phyloP scores from a whole-genome alignment of 352 stramenopile genomes.

The Plasmopara viticola region DNA sequence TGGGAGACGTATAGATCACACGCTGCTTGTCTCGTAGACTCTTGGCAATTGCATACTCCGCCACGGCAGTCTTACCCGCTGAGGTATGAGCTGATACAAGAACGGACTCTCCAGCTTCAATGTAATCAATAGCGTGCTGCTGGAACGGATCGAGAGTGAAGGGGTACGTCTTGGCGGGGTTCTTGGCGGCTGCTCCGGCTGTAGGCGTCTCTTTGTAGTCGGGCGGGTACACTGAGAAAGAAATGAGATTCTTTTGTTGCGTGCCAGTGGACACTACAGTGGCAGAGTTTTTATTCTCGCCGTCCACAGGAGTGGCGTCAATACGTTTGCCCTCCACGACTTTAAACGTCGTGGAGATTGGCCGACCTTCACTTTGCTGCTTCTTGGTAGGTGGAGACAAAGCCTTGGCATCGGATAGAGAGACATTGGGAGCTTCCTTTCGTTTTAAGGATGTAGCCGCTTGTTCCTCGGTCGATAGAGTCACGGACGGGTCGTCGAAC shows the following conservation, averaged over 20 bases:
- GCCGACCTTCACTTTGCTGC: slow-evolving; percentile 24
- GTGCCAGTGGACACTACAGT: slow-evolving; percentile 88
- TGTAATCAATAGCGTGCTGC: slow-evolving; percentile 92
- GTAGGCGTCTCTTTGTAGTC: slow-evolving; percentile 47
- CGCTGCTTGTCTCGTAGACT: slow-evolving; percentile 88
- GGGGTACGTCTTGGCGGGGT: slow-evolving; percentile 95
- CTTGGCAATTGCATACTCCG: slow-evolving; percentile 99
- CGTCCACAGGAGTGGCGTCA: slow-evolving; percentile 47
- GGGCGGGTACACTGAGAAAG: slow-evolving; percentile 89
- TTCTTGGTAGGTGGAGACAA: slow-evolving; percentile 49
- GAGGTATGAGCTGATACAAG: slow-evolving; percentile 98
- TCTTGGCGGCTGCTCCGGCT: slow-evolving; percentile 41
- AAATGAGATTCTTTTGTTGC: slow-evolving; percentile 94
- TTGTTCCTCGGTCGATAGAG: slow-evolving; percentile 54
- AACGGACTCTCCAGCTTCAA: slow-evolving; percentile 96
- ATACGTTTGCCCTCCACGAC: slow-evolving; percentile 72
- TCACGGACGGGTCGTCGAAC: slow-evolving; percentile 83
- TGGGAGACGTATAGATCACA: slow-evolving; percentile 99
- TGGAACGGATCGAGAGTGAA: slow-evolving; percentile 99
- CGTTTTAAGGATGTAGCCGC: slow-evolving; percentile 34
- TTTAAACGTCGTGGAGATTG: slow-evolving; percentile 40
- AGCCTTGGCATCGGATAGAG: slow-evolving; percentile 26
- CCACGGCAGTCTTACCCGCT: slow-evolving; percentile 94
- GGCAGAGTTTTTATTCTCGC: slow-evolving; percentile 21
- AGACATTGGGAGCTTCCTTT: slow-evolving; percentile 26